Evolutionary conservation across 352 stramenopile genomes (phyloP).

Genomic region (Elongisporangium anandrum): DNA sequence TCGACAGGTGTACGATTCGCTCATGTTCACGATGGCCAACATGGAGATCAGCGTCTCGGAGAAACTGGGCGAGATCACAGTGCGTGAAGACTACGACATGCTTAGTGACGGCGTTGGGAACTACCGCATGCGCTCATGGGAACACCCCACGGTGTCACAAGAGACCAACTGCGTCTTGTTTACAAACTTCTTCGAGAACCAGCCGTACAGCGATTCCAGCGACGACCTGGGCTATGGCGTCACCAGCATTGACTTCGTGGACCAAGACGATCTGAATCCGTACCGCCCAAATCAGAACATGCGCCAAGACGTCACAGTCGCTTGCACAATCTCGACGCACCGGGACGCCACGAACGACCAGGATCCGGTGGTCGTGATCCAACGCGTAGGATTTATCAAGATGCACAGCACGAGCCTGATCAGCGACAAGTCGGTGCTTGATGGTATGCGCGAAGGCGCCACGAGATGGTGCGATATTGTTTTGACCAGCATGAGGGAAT

Average conservation of each 20-base stretch:
- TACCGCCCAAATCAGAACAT: constrained; percentile 10
- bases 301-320: constrained; percentile 5
- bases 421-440: not conserved
- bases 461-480: not conserved
- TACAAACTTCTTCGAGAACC: not conserved
- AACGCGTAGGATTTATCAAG: constrained; percentile 9
- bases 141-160: not conserved
- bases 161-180: not conserved
- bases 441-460: not conserved
- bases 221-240: constrained; percentile 1
- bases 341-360: constrained; percentile 3
- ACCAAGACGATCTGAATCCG: constrained; percentile 15
- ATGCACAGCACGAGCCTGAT: constrained; percentile 5
- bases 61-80: constrained; percentile 28
- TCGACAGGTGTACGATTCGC: not conserved
- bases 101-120: constrained; percentile 7
- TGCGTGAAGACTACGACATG: constrained; percentile 51
- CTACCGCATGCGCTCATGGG: not conserved
- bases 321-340: not conserved
- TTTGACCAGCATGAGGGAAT: not conserved
- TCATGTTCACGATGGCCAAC: constrained; percentile 16
- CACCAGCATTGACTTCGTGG: constrained; percentile 10
- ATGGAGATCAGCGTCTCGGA: constrained; percentile 48
- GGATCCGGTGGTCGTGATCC: constrained; percentile 20
- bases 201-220: not conserved